Evolutionary conservation across 2,329 filamentous ascomycete species (phyloP).

Genomic region (Mariannaea sp.): DNA sequence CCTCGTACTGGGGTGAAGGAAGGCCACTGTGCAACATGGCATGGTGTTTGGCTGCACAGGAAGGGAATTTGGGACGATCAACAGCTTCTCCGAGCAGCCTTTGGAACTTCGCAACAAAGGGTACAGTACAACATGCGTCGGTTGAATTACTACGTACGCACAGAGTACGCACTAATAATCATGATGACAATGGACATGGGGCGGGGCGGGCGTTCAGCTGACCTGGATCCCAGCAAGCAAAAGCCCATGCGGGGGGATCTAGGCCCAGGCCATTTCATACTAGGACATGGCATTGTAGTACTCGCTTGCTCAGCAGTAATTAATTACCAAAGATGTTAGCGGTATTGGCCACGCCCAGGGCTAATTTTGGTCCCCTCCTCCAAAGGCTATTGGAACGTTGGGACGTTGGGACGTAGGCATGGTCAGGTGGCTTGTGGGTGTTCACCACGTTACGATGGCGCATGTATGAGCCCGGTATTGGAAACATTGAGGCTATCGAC

Average conservation of each 20-base stretch:
- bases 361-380: conserved; percentile 37
- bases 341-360: conserved; percentile 15
- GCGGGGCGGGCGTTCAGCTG: conserved; percentile 11
- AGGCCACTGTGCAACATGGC: no score
- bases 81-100: background rate
- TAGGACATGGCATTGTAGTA: no score
- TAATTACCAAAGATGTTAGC: no score
- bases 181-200: conserved; percentile 9
- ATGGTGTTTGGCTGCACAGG: no score
- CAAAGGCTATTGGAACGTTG: conserved; percentile 16
- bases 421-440: no score
- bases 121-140: conserved; percentile 2
- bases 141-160: conserved; percentile 4
- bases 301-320: no score
- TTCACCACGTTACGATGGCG: no score
- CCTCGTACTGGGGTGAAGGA: no score
- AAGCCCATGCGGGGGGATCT: conserved; percentile 24
- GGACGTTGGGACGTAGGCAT: no score
- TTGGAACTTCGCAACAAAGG: conserved; percentile 7
- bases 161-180: no score
- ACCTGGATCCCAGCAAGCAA: conserved; percentile 13
- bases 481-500: background rate
- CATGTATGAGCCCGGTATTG: background rate
- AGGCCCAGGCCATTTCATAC: no score
- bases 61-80: no score